Conservation (phyloP, 2,329 filamentous ascomycete genomes). For the Sodiomyces alkalinus region DNA sequence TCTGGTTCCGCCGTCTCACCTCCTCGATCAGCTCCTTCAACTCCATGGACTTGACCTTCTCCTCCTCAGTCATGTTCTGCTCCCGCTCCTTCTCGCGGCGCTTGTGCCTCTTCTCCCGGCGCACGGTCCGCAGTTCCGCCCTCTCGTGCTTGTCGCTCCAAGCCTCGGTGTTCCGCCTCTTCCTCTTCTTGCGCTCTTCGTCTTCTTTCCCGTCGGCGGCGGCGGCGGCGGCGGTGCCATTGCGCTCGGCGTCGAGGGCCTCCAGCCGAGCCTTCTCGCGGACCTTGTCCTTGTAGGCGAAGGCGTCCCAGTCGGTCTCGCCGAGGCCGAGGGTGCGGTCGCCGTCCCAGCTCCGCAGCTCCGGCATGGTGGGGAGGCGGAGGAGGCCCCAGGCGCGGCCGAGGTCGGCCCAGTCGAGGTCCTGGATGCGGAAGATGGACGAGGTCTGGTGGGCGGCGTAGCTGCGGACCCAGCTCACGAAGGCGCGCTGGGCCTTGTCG, state of each 20-base stretch:
- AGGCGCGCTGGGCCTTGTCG: slow-evolving; percentile 80
- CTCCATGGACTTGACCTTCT: slow-evolving; percentile 47
- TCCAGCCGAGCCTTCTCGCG: slow-evolving; percentile 50
- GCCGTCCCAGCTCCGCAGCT: slow-evolving; percentile 59
- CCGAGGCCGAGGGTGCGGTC: slow-evolving; percentile 44
- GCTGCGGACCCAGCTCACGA: slow-evolving; percentile 84
- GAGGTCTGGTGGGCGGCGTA: slow-evolving; percentile 84
- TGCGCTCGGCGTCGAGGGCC: slow-evolving; percentile 35
- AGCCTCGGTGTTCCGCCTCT: slow-evolving; percentile 48
- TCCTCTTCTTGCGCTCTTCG: slow-evolving; percentile 30
- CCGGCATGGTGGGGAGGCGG: slow-evolving; percentile 85
- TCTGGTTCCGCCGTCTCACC: slow-evolving; percentile 42
- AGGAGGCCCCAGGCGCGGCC: slow-evolving; percentile 76
- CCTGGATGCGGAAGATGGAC: slow-evolving; percentile 73
- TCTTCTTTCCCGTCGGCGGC: slow-evolving; percentile 20
- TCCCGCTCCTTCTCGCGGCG: slow-evolving; percentile 47
- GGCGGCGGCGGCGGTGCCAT: slow-evolving; percentile 16
- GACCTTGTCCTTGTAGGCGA: slow-evolving; percentile 56
- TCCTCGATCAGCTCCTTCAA: slow-evolving; percentile 48
- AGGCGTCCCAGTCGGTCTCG: slow-evolving; percentile 51
- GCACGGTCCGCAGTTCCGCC: slow-evolving; percentile 44
- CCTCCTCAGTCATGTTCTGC: slow-evolving; percentile 54
- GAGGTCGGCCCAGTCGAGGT: slow-evolving; percentile 74
- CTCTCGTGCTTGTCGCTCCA: slow-evolving; percentile 60
- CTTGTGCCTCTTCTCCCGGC: slow-evolving; percentile 48